Percentiles rank a stretch among this genome's conserved stretches.
These are phyloP conservation scores for Trypanosoma vivax DNA, from an alignment of 208 protist genomes.

Conservation along the genomic window DNA sequence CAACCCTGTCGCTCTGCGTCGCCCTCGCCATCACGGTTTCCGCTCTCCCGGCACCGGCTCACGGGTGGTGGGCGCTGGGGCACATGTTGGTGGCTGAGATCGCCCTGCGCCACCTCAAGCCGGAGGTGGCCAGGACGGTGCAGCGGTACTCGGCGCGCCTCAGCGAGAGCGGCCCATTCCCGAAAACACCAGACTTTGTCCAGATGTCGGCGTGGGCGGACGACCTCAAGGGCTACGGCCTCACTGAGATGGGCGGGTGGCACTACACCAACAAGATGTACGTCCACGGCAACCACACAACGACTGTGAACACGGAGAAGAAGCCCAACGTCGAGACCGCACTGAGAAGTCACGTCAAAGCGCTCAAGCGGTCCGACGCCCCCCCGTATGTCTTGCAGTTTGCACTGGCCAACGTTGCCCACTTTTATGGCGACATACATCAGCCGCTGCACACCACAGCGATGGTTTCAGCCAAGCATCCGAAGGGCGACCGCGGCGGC, in stretches of 20 bases:
- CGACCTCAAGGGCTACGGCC: conserved; percentile 57
- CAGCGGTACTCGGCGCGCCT: conserved; percentile 27
- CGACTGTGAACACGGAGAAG: conserved; percentile 10
- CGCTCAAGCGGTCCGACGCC: conserved; percentile 9
- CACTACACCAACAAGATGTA: conserved; percentile 71
- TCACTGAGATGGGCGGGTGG: conserved; percentile 58
- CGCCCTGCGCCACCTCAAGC: conserved; percentile 40
- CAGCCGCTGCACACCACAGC: conserved; percentile 70
- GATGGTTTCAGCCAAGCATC: conserved; percentile 32
- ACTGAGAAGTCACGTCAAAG: conserved; percentile 17
- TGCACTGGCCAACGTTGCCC: conserved; percentile 62
- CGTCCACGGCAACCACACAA: conserved; percentile 37
- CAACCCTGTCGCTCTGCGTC: background rate
- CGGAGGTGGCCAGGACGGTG: conserved; percentile 24
- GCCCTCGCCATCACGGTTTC: conserved; percentile 12
- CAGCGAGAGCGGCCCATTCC: conserved; percentile 52
- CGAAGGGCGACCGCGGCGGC: conserved; percentile 68
- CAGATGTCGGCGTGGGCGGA: conserved; percentile 79
- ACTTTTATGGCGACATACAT: conserved; percentile 83
- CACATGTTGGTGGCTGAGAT: conserved; percentile 87
- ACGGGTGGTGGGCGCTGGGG: conserved; percentile 66
- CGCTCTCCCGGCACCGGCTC: conserved; percentile 6
- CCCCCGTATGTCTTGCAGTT: conserved; percentile 46
- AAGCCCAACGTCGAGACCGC: conserved; percentile 27
- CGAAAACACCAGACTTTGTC: conserved; percentile 45